Evolutionary conservation across 352 stramenopile species (phyloP), one percentile per base, ranked within the genome.

Genomic region (Pythium volutum): DNA sequence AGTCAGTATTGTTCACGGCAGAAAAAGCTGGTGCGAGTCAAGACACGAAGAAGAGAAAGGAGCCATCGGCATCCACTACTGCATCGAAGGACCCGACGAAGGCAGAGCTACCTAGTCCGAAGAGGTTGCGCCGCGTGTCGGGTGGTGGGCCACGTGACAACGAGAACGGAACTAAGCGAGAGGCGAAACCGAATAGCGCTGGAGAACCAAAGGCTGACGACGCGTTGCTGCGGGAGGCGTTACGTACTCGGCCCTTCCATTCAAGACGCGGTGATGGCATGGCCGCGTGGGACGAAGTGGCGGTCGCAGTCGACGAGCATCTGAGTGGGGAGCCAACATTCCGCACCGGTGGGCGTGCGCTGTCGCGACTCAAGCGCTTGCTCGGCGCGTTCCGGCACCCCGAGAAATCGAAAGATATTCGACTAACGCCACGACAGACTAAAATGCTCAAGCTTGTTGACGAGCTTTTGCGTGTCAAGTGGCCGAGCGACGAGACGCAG

Each of bases 381-480:
- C 49, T 59, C 15, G 4, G 9, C 0, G 41, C 29, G n/a, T 31
- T 31, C 29, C 54, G 41, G 5, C 14, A 15, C 4, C 27, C 38
- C 15, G 18, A 36, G 8, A 15, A 59, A 20, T 3, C 23, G 5
- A 41, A 25, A 18, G 39, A 49, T 22, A 47, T 50, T 31, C 14
- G 29, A 4, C 18, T 65, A n/a, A 42, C 48, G 4, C 1, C 2
- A 11, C 18, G 22, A 2, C 58, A 65, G 27, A 29, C 23, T 1
- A 26, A 59, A 31, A 54, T 65, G 58, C 38, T 59, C 0, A n/a
- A 23, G n/a, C 49, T 65, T 4, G 55, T 65, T 18, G 49, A 47
- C 16, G 23, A 14, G 20, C 49, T 65, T 5, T 23, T 54, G 12
- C 52, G 51, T 10, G 34, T 34, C 14, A 26, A 42, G 38, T 58